These are phyloP conservation scores for Chenopodium berlandieri DNA, from an alignment of 148 eudicot genomes.

Conservation along the genomic window DNA sequence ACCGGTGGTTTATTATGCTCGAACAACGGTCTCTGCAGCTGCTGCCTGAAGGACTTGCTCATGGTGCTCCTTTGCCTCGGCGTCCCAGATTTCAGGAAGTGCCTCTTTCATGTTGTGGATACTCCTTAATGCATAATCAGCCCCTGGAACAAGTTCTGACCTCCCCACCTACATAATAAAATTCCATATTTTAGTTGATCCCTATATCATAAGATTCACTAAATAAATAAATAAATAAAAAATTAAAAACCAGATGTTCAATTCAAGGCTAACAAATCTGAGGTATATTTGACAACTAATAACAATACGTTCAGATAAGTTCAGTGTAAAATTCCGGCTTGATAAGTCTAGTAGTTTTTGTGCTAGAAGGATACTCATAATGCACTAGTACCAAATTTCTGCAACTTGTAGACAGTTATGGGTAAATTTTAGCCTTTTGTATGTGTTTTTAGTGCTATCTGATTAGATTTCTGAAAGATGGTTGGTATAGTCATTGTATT, in stretches of 20 bases:
- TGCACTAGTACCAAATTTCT: neutral
- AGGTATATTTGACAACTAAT: neutral
- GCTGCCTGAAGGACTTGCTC: constrained; percentile 40
- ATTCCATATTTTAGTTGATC: neutral
- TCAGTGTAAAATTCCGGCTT: neutral
- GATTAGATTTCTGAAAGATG: constrained; percentile 11
- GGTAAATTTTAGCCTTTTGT: neutral
- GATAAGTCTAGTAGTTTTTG: neutral
- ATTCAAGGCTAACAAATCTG: too few relatives aligned
- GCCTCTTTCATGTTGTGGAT: constrained; percentile 92
- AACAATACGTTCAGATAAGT: neutral
- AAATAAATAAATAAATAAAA: too few relatives aligned
- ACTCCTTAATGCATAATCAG: constrained; percentile 76
- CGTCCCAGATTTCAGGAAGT: constrained; percentile 76
- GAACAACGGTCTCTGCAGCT: constrained; percentile 34
- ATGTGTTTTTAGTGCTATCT: constrained; percentile 3
- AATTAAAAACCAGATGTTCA: too few relatives aligned
- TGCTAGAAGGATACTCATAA: neutral
- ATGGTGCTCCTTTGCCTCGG: constrained; percentile 32
- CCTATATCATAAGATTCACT: neutral
- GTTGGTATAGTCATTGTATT: constrained; percentile 3
- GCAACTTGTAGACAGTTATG: neutral
- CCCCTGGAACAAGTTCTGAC: constrained; percentile 62
- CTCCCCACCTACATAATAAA: constrained; percentile 65
- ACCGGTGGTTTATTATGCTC: constrained; percentile 22